A percentile compares a stretch with the other conserved stretches of the same genome.
Evolutionary conservation across 805 yeast species (phyloP).

Genomic region (Yarrowia hollandica): DNA sequence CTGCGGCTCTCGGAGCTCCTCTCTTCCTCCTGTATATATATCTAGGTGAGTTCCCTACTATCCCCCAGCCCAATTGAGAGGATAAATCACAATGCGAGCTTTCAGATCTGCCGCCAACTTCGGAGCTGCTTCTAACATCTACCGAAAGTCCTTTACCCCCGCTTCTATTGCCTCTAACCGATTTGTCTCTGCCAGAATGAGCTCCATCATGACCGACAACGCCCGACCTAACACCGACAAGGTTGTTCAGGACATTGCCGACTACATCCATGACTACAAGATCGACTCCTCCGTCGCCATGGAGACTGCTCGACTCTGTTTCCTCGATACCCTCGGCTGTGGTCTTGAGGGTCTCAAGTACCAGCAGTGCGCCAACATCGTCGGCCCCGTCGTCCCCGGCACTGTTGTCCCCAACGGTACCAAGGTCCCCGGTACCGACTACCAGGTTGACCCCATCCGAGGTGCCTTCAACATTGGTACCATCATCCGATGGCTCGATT

Average conservation of each 20-base stretch:
- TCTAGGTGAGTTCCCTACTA: conserved; percentile 15
- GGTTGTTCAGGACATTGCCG: conserved; percentile 52
- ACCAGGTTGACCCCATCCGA: conserved; percentile 55
- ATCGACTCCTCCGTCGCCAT: conserved; percentile 50
- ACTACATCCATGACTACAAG: conserved; percentile 50
- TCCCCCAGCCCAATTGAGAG: conserved; percentile 27
- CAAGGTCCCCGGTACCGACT: conserved; percentile 54
- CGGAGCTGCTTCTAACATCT: conserved; percentile 29
- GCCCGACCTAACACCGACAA: conserved; percentile 54
- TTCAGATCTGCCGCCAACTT: conserved; percentile 30
- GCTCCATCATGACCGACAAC: conserved; percentile 43
- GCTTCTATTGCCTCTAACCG: conserved; percentile 30
- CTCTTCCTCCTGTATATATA: conserved; percentile 17
- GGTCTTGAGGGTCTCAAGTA: conserved; percentile 60
- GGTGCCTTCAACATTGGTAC: conserved; percentile 62
- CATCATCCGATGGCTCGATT: conserved; percentile 60
- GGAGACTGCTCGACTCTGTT: conserved; percentile 57
- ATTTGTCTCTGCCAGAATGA: conserved; percentile 30
- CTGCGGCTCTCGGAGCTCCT: not conserved
- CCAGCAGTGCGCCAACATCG: conserved; percentile 49
- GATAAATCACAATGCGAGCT: conserved; percentile 24
- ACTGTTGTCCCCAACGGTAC: conserved; percentile 57
- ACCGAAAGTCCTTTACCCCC: conserved; percentile 30
- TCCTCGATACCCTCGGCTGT: conserved; percentile 60
- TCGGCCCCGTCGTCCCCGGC: conserved; percentile 61